phyloP scores from a whole-genome alignment of 2,329 filamentous ascomycete species.

The Colletotrichum trifolii region DNA sequence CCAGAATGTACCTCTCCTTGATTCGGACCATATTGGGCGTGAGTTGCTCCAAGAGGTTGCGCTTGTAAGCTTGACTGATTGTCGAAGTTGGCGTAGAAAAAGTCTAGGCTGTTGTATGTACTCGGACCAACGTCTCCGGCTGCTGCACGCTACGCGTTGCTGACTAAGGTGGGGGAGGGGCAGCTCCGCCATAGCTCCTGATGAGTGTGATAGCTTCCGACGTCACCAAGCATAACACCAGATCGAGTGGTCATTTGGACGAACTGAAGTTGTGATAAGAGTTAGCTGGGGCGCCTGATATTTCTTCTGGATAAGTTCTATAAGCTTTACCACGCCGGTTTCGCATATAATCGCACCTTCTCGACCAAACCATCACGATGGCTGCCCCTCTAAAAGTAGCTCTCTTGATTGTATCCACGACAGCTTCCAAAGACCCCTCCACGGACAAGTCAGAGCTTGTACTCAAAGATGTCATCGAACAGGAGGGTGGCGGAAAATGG shows the following conservation, averaged over 20 bases:
- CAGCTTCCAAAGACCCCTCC: slow-evolving; percentile 81
- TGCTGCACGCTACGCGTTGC: neutral
- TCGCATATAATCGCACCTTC: too few relatives aligned
- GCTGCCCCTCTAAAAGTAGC: slow-evolving; percentile 71
- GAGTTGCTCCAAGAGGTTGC: neutral
- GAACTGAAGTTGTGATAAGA: neutral
- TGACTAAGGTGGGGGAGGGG: slow-evolving; percentile 32
- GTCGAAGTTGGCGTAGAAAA: slow-evolving; percentile 19
- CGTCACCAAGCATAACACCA: slow-evolving; percentile 18
- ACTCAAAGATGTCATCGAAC: slow-evolving; percentile 75
- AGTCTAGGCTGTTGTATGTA: slow-evolving; percentile 24
- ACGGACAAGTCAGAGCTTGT: slow-evolving; percentile 78
- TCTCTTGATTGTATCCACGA: slow-evolving; percentile 91
- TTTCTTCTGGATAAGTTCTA: neutral
- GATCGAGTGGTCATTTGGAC: neutral
- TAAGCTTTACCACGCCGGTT: too few relatives aligned
- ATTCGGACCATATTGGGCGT: slow-evolving; percentile 82
- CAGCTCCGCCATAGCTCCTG: slow-evolving; percentile 20
- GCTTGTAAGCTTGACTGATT: slow-evolving; percentile 4
- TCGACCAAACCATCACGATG: slow-evolving; percentile 46
- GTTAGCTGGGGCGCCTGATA: neutral
- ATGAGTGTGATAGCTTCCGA: slow-evolving; percentile 15
- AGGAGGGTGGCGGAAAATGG: slow-evolving; percentile 78
- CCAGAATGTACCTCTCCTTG: slow-evolving; percentile 95
- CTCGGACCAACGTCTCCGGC: neutral